phyloP scores from a whole-genome alignment of 179 eudicot species.

The Spergularia azorica region DNA sequence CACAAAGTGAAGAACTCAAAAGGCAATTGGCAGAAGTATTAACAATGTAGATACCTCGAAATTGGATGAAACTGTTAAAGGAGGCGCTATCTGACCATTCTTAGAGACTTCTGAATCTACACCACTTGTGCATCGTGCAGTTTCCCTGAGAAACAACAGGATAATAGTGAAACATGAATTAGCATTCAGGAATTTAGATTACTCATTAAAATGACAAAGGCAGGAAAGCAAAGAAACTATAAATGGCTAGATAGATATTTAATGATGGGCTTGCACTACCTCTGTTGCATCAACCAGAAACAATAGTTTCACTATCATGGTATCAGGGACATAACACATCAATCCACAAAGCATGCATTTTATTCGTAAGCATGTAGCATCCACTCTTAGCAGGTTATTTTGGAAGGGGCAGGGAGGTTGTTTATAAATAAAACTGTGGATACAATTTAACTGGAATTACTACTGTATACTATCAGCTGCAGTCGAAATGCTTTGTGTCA shows the following conservation, averaged over 20 bases:
- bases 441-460: not conserved
- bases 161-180: slow-evolving; percentile 10
- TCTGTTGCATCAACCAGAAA: not conserved
- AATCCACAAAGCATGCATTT: not conserved
- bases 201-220: slow-evolving; percentile 9
- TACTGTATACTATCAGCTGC: not conserved
- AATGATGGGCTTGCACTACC: slow-evolving; percentile 1
- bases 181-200: not conserved
- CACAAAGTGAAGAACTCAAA: not conserved
- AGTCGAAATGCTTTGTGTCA: not conserved
- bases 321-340: not conserved
- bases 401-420: not conserved
- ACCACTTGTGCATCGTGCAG: slow-evolving; percentile 43
- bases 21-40: not conserved
- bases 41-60: slow-evolving; percentile 55
- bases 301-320: not conserved
- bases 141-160: slow-evolving; percentile 41
- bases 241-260: slow-evolving; percentile 1
- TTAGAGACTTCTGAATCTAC: slow-evolving; percentile 55
- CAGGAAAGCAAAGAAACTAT: slow-evolving; percentile 10
- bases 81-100: slow-evolving; percentile 42
- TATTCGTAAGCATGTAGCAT: not conserved
- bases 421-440: not conserved
- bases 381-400: not conserved
- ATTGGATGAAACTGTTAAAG: slow-evolving; percentile 69